phyloP scores from a whole-genome alignment of 352 stramenopile genomes.

The Pythium dissimile region DNA sequence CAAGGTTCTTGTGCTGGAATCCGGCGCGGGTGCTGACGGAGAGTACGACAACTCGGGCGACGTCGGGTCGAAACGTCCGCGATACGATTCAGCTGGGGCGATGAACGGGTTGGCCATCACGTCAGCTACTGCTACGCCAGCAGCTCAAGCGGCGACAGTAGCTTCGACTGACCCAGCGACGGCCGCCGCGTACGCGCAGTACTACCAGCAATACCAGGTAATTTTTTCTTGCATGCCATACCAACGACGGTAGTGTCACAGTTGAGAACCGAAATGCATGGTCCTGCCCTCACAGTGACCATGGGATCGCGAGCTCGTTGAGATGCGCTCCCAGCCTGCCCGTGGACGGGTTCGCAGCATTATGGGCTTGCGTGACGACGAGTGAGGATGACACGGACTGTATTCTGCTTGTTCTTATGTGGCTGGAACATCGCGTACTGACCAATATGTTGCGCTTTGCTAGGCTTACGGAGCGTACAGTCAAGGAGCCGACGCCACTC shows the following conservation, averaged over 20 bases:
- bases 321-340: not conserved
- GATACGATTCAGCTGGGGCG: constrained; percentile 31
- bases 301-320: not conserved
- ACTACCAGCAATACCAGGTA: constrained; percentile 85
- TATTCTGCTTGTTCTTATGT: constrained; percentile 8
- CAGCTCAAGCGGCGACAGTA: constrained; percentile 14
- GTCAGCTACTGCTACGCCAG: constrained; percentile 14
- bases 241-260: constrained; percentile 2
- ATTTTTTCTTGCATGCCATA: constrained; percentile 18
- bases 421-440: not conserved
- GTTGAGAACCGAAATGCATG: constrained; percentile 17
- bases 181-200: constrained; percentile 38
- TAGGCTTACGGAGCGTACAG: constrained; percentile 63
- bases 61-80: constrained; percentile 50
- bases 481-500: constrained; percentile 27
- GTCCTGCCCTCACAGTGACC: constrained; percentile 19
- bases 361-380: constrained; percentile 13
- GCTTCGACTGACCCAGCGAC: constrained; percentile 28
- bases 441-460: constrained; percentile 7
- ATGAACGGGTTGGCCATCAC: constrained; percentile 6
- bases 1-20: constrained; percentile 54
- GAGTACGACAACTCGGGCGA: constrained; percentile 32
- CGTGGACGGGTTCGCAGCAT: not conserved
- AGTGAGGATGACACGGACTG: constrained; percentile 19
- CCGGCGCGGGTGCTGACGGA: constrained; percentile 8